Base-by-base conservation (phyloP, 768 basidiomycete genomes). In the Termitomyces sp. region DNA sequence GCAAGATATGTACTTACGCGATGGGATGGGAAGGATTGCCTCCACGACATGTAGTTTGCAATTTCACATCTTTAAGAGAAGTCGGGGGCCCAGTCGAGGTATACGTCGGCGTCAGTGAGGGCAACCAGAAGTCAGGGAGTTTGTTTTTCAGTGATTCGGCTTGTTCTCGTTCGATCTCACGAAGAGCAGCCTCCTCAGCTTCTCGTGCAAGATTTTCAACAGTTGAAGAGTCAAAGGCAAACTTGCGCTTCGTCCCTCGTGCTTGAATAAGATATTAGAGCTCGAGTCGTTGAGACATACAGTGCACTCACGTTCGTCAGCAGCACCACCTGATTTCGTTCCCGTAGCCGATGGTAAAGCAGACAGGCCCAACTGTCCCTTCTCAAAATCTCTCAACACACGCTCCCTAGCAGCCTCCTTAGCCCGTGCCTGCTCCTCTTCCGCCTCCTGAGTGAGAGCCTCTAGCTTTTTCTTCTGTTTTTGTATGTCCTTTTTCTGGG, bases 81-180 rank as follows among this genome's bases (percentile, higher is more conserved):
- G 77, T 79, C 2, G 87, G 87, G 10, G 79, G 80, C 0, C 85
- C 85, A 49, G 68, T 78, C 33, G 89, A 78, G 24, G 82, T 74
- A 71, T 90, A 84, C 45, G 82, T 95, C 0, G 95, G 95, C 0
- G 95, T 95, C 26, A 98, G 74, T 0, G 91, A 94, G 2, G 95
- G 95, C 39, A 99, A 79, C 97, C 97, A 99, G 70, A 97, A 99
- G 66, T 97, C 95, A 2, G 97, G 95, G 3, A 98, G 81, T 71
- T 98, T 97, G 59, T 85, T 82, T 58, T 88, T 91, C 56, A 96
- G 75, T 3, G 88, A 82, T 61, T 94, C 93, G 0, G 89, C 88
- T 63, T 92, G 90, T 69, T 97, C 94, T 34, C 80, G 79, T 67
- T 94, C 91, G 47, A 98, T 93, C 65, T 88, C 76, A 33, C 80